Evolutionary conservation across 2,329 filamentous ascomycete genomes (phyloP), one percentile per base, ranked within the genome.

Genomic region (Pseudogymnoascus sp.): DNA sequence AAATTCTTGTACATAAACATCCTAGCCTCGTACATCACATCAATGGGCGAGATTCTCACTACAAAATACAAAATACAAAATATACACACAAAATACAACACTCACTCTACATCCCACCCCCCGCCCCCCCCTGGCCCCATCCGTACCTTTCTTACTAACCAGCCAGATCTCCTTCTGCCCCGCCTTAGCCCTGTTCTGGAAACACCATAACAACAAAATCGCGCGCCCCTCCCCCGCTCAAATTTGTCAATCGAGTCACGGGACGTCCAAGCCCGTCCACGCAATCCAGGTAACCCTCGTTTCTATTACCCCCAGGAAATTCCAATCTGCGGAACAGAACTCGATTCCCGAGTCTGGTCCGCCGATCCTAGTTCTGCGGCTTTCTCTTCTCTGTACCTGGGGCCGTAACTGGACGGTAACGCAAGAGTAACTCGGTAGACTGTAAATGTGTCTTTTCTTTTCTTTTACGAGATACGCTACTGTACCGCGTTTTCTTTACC

Each of bases 301-400:
- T 47, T 47, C 41, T 47, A 47, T 47, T 47, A 47, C 41, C 41
- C 41, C 41, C 41, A 47, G 41, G 41, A 47, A 47, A 47, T n/a
- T n/a, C n/a, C 41, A 20, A 47, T 8, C 14, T n/a, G 41, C 41
- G 41, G 41, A 28, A 47, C 41, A 14, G 12, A 47, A 39, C 1
- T 16, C 11, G 25, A n/a, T 47, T 28, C 9, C 28, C n/a, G 25
- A 9, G 4, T 25, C 11, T 43, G 2, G 14, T 8, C 25, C 39
- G 39, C 20, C 39, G 20, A 25, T 43, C 39, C n/a, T n/a, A n/a
- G 39, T n/a, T 20, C 20, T 14, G 20, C 9, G 2, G 11, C 4
- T 7, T 7, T 4, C 7, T 30, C 28, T 4, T 30, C 6, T 14
- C 12, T 6, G 41, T 47, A 47, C 41, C 41, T 47, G 41, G 14